phyloP scores from a whole-genome alignment of 371 early-diverging fungal genomes.

The Syncephalis fuscata region DNA sequence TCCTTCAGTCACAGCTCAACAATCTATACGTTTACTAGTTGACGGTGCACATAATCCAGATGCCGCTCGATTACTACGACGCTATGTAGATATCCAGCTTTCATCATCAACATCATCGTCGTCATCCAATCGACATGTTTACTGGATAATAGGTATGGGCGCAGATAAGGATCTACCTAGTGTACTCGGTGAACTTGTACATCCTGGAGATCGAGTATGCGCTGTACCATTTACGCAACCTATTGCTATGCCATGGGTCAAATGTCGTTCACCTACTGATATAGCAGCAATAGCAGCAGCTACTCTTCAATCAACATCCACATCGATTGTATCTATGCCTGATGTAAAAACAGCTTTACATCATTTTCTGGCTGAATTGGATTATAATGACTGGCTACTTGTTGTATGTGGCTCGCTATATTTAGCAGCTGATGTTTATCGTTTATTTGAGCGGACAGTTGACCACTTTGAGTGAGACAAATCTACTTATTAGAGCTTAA shows the following conservation, averaged over 20 bases:
- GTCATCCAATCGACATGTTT: conserved; percentile 15
- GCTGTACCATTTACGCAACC: conserved; percentile 57
- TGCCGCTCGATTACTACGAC: conserved; percentile 40
- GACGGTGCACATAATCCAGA: conserved; percentile 86
- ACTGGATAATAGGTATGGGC: conserved; percentile 67
- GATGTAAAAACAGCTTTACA: not conserved
- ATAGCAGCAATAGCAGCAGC: not conserved
- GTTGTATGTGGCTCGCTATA: conserved; percentile 76
- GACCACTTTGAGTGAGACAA: too few species aligned
- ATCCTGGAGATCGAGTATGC: conserved; percentile 33
- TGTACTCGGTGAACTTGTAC: conserved; percentile 33
- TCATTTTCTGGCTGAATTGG: not conserved
- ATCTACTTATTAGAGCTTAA: too few species aligned
- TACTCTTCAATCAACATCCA: conserved; percentile 1
- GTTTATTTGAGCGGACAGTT: conserved; percentile 2
- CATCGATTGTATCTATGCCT: conserved; percentile 1
- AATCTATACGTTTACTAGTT: conserved; percentile 29
- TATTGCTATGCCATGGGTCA: conserved; percentile 79
- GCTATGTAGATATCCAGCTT: conserved; percentile 31
- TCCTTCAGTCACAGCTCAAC: conserved; percentile 1
- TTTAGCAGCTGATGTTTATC: conserved; percentile 60
- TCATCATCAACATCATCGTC: conserved; percentile 2
- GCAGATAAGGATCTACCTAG: conserved; percentile 42
- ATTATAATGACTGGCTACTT: conserved; percentile 19
- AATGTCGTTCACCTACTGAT: conserved; percentile 7